Evolutionary conservation across 768 basidiomycete genomes (phyloP), one percentile per base, ranked within the genome.

Genomic region (Suillus bovinus): DNA sequence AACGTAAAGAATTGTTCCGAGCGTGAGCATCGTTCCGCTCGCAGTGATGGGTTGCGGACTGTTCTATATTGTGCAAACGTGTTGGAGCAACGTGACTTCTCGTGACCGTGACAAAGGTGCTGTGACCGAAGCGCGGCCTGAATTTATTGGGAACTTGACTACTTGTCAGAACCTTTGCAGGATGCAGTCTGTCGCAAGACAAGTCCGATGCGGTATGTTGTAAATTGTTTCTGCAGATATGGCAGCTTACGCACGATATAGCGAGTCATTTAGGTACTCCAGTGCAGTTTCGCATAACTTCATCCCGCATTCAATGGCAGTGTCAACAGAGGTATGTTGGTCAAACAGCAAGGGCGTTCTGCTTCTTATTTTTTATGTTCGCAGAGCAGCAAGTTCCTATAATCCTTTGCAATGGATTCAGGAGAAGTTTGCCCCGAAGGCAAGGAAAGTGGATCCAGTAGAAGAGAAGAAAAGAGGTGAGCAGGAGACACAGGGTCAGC

Each of bases 1-100:
- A 61, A 94, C 89, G 80, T 97, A 94, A 68, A 98, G 78, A 66
- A 97, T 84, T 17, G 84, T 84, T 44, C 91, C 91, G 50, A 93
- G 77, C 62, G 82, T 75, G 62, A 85, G 76, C 82, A 87, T 86
- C 61, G 67, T 72, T 69, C 68, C 63, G 69, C 64, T 54, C 66
- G 63, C 39, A 64, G 67, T 58, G 44, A 52, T 52, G 60, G 22
- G 54, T 61, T 38, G 53, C 31, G 53, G 36, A 24, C 29, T 58
- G 46, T 24, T 47, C 16, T 27, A 22, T 24, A 5, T 47, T 47
- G 46, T 6, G 14, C n/a, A 47, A 24, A 10, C 47, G 16, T 49
- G 24, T 49, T 16, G 49, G 3, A 16, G 5, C n/a, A 55, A 13
- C 4, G 50, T 52, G 54, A 65, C 46, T 63, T 27, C 17, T 41